Evolutionary conservation across 208 protist genomes (phyloP), one percentile per base, ranked within the genome.

Genomic region (Phytomonas sp.): DNA sequence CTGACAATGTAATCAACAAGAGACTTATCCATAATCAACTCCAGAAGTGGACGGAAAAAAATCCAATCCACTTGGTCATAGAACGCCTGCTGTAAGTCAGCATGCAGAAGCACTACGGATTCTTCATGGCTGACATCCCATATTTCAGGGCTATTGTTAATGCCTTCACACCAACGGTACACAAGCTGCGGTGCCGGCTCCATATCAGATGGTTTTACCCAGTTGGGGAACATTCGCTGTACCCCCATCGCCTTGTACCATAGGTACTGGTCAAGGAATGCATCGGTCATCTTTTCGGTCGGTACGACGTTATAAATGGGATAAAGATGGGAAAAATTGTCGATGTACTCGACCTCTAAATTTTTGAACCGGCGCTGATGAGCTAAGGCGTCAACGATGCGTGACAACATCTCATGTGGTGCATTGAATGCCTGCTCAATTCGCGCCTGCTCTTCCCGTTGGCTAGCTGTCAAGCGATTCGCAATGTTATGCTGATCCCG

Each of bases 381-480:
- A 0, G 99, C 89, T 11, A 99, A 84, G 81, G 99, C 97, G 67
- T 99, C 94, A 75, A 99, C 99, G 79, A 99, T 99, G 77, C 98
- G 85, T 28, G 86, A 93, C 4, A 99, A 87, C 8, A 98, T 94
- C 76, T 99, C 99, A 81, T 99, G 98, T 20, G 99, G 99, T 73
- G 99, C 99, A 88, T 99, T 99, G 81, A 99, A 99, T 9, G 99
- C 99, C 88, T 99, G 93, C 86, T 99, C 99, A 71, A 99, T 98
- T 26, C 99, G 89, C 28, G 95, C 97, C 26, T 99, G 91, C 88
- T 99, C 99, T 83, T 99, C 98, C 56, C 99, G 90, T 85, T 99
- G 98, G 33, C 85, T 93, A 65, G 98, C 93, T 73, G 99, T 99
- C 46, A 99, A 86, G 46, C 98, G 83, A 67, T 92, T 94, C 67